phyloP scores from a whole-genome alignment of 2,329 filamentous ascomycete genomes.

The Fusarium sp. region DNA sequence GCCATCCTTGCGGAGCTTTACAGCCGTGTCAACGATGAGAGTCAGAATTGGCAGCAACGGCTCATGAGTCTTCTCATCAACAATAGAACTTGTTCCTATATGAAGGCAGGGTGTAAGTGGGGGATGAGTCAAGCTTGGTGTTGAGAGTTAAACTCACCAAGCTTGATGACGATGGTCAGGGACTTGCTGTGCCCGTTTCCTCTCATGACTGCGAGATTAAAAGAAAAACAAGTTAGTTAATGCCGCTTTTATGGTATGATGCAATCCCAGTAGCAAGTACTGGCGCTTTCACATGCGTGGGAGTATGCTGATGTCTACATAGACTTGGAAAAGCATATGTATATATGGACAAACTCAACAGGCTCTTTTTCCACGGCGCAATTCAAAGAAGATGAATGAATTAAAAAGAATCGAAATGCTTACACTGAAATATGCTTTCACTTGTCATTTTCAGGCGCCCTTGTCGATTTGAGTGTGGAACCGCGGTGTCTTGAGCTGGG shows the following conservation, averaged over 20 bases:
- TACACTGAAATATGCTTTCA: conserved; percentile 49
- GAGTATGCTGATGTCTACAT: conserved; percentile 10
- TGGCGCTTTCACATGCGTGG: conserved; percentile 29
- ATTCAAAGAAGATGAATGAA: conserved; percentile 32
- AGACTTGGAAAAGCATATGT: conserved; percentile 23
- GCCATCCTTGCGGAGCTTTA: conserved; percentile 88
- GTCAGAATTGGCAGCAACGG: conserved; percentile 92
- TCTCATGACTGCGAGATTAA: conserved; percentile 71
- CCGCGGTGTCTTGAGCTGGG: conserved; percentile 46
- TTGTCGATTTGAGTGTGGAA: conserved; percentile 49
- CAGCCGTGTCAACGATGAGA: conserved; percentile 93
- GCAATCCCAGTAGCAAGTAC: conserved; percentile 15
- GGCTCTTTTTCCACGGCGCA: conserved; percentile 25
- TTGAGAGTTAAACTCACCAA: conserved; percentile 71
- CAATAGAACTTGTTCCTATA: conserved; percentile 98
- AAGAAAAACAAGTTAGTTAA: conserved; percentile 67
- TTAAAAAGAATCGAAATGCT: conserved; percentile 36
- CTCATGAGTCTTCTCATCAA: conserved; percentile 95
- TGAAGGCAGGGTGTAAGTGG: conserved; percentile 41
- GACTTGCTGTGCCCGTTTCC: conserved; percentile 60
- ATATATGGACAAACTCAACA: conserved; percentile 31
- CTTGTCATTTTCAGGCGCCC: conserved; percentile 49
- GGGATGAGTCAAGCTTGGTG: conserved; percentile 27
- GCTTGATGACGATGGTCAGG: conserved; percentile 82
- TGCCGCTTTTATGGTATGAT: conserved; percentile 27